phyloP scores from a whole-genome alignment of 768 basidiomycete genomes.

The Clavaria fumosa region DNA sequence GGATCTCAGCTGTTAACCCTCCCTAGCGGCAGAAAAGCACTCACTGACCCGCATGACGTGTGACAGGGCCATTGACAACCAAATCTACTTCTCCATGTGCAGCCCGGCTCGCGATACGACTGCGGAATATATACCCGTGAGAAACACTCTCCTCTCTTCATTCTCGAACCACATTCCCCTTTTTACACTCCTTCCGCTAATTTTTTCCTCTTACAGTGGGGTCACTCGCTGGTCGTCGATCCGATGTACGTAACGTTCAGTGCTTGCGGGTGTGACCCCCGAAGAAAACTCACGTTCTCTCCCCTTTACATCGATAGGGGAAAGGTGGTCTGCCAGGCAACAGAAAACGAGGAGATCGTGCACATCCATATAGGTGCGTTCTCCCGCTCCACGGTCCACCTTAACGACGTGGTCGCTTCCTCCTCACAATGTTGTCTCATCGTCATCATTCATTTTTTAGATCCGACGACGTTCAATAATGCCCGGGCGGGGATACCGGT shows the following conservation, averaged over 20 bases:
- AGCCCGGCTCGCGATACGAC: constrained; percentile 79
- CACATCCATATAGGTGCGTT: constrained; percentile 68
- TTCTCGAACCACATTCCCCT: too few species aligned
- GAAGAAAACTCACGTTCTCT: too few species aligned
- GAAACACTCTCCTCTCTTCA: too few species aligned
- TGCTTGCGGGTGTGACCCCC: too few species aligned
- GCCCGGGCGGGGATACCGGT: constrained; percentile 81
- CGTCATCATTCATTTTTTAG: constrained; percentile 10
- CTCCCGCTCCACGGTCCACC: too few species aligned
- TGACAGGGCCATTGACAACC: constrained; percentile 86
- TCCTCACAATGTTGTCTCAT: background rate
- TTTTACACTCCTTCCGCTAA: constrained; percentile 26
- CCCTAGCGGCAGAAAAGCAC: too few species aligned
- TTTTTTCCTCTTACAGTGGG: constrained; percentile 40
- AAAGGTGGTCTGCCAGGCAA: constrained; percentile 54
- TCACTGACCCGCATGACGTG: constrained; percentile 1
- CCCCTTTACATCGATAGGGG: constrained; percentile 50
- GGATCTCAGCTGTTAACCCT: too few species aligned
- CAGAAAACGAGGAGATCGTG: constrained; percentile 63
- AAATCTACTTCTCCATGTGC: constrained; percentile 92
- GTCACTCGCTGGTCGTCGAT: constrained; percentile 83
- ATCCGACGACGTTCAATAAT: constrained; percentile 41
- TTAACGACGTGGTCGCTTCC: too few species aligned
- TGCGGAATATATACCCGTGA: constrained; percentile 71
- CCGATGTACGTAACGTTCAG: constrained; percentile 75